Conservation (phyloP, 345 rosid genomes). For the Iberis pinnata region DNA sequence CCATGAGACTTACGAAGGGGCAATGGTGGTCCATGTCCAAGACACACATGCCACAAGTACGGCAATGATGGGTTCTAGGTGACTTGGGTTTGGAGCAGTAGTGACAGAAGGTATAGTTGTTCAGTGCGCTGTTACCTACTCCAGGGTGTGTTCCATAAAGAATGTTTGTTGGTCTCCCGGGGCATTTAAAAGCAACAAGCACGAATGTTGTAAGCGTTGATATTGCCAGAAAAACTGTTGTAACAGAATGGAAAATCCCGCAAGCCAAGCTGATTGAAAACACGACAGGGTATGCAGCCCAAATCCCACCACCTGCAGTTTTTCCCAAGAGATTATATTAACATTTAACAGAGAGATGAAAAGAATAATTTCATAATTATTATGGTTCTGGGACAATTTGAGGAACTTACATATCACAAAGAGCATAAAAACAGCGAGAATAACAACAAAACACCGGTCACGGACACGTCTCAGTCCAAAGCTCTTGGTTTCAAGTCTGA, state of each 20-base stretch:
- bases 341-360: not conserved
- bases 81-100: constrained; percentile 78
- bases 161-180: constrained; percentile 55
- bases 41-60: constrained; percentile 80
- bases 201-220: constrained; percentile 54
- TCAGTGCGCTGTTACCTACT: constrained; percentile 65
- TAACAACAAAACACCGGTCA: constrained; percentile 71
- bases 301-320: constrained; percentile 76
- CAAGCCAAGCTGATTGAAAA: constrained; percentile 54
- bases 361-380: not conserved
- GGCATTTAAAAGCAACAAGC: constrained; percentile 62
- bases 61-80: constrained; percentile 85
- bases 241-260: constrained; percentile 47
- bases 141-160: constrained; percentile 78
- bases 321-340: constrained; percentile 19
- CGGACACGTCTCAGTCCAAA: constrained; percentile 68
- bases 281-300: constrained; percentile 72
- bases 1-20: constrained; percentile 70
- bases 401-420: constrained; percentile 61
- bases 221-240: constrained; percentile 39
- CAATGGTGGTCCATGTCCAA: constrained; percentile 98
- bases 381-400: constrained; percentile 7
- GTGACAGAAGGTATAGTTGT: constrained; percentile 69
- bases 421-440: constrained; percentile 59
- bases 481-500: constrained; percentile 41